These are phyloP conservation scores for Hansenula lynferdii DNA, from an alignment of 1,139 yeast species.

Conservation along the genomic window DNA sequence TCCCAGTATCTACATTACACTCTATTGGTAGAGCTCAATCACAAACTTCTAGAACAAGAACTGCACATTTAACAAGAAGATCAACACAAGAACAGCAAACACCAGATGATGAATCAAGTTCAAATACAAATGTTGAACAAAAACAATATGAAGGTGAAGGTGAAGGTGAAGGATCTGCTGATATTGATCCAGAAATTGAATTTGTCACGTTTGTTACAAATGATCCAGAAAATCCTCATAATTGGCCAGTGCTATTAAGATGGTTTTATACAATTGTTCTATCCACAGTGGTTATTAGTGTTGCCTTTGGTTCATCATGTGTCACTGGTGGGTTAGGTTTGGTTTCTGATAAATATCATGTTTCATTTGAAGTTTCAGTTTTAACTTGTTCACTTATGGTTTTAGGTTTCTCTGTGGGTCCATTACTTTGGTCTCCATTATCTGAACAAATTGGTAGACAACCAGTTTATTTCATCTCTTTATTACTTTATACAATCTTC, in stretches of 20 bases:
- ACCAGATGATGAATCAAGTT: conserved; percentile 7
- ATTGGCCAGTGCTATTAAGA: conserved; percentile 57
- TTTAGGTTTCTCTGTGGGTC: conserved; percentile 83
- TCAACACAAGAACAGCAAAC: conserved; percentile 12
- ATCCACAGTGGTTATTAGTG: conserved; percentile 70
- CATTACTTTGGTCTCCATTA: conserved; percentile 85
- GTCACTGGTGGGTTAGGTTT: conserved; percentile 79
- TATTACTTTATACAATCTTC: conserved; percentile 69
- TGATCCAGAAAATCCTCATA: conserved; percentile 86
- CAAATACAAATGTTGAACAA: conserved; percentile 17
- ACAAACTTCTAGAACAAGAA: conserved; percentile 29
- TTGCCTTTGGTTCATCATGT: conserved; percentile 88
- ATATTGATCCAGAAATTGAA: conserved; percentile 62
- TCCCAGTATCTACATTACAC: conserved; percentile 69
- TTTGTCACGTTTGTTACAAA: conserved; percentile 72
- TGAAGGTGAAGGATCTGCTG: conserved; percentile 21
- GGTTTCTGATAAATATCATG: conserved; percentile 58
- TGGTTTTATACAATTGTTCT: conserved; percentile 68
- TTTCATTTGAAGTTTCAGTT: conserved; percentile 72
- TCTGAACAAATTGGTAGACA: conserved; percentile 85
- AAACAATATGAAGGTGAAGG: conserved; percentile 15
- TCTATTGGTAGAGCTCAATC: conserved; percentile 55
- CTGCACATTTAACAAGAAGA: conserved; percentile 18
- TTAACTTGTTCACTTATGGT: conserved; percentile 85
- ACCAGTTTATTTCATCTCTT: conserved; percentile 75